phyloP scores from a whole-genome alignment of 2,329 filamentous ascomycete genomes.

The Didymella glomerata region DNA sequence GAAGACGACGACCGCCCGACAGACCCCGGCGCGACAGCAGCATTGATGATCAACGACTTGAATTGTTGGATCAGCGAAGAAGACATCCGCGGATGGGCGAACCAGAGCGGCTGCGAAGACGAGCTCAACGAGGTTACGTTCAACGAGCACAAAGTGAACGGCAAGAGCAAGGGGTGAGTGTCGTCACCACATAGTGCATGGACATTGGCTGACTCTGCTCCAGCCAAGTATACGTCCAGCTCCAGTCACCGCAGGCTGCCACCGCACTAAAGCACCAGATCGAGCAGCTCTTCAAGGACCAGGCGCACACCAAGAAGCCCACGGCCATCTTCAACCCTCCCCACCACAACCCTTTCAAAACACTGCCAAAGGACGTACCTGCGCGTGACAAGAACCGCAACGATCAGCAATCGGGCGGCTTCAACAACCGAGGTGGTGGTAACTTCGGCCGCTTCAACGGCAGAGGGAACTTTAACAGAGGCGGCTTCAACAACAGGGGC shows the following conservation, averaged over 20 bases:
- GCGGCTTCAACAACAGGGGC: conserved; percentile 45
- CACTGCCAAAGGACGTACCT: conserved; percentile 86
- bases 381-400: conserved; percentile 72
- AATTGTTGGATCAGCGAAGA: conserved; percentile 96
- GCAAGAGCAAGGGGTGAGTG: conserved; percentile 94
- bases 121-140: conserved; percentile 94
- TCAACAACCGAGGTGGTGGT: conserved; percentile 54
- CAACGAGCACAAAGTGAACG: conserved; percentile 98
- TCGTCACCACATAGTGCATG: no score
- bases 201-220: conserved; percentile 21
- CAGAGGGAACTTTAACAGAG: conserved; percentile 46
- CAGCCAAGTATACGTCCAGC: conserved; percentile 83
- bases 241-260: conserved; percentile 82
- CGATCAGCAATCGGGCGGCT: conserved; percentile 56
- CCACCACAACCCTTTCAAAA: conserved; percentile 85
- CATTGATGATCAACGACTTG: conserved; percentile 86
- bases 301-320: conserved; percentile 70
- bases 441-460: conserved; percentile 42
- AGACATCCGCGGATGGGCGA: conserved; percentile 87
- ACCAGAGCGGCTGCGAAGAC: conserved; percentile 79
- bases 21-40: conserved; percentile 70
- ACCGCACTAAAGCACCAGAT: conserved; percentile 85
- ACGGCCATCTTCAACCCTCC: conserved; percentile 78
- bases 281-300: conserved; percentile 68
- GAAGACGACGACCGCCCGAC: conserved; percentile 61